Conservation (phyloP, 352 stramenopile species). For the Globisporangium viniferum region DNA sequence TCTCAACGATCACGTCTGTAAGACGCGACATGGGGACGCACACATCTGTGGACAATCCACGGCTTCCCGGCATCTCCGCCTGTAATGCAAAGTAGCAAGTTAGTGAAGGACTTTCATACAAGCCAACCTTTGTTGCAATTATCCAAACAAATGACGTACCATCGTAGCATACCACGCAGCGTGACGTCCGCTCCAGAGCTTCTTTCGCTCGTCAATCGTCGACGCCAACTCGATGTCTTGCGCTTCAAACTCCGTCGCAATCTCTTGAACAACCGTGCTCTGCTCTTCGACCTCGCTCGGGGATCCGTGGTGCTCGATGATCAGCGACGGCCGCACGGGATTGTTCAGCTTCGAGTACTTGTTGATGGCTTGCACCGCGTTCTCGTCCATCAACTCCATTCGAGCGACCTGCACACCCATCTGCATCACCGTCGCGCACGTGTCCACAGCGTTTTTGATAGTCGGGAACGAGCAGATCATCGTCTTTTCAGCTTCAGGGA, state of each 20-base stretch:
- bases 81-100: slow-evolving; percentile 12
- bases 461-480: slow-evolving; percentile 93
- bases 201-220: slow-evolving; percentile 69
- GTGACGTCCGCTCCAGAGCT: slow-evolving; percentile 82
- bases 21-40: slow-evolving; percentile 95
- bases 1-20: slow-evolving; percentile 92
- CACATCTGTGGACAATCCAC: slow-evolving; percentile 93
- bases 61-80: slow-evolving; percentile 77
- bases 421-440: slow-evolving; percentile 82
- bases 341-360: slow-evolving; percentile 84
- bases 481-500: slow-evolving; percentile 87
- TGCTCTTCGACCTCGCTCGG: slow-evolving; percentile 85
- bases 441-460: slow-evolving; percentile 85
- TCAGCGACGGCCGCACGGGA: slow-evolving; percentile 85
- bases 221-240: slow-evolving; percentile 80
- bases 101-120: neutral
- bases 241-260: slow-evolving; percentile 84
- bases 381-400: slow-evolving; percentile 88
- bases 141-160: slow-evolving; percentile 27
- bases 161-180: slow-evolving; percentile 85
- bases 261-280: slow-evolving; percentile 75
- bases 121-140: neutral
- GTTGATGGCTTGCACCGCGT: slow-evolving; percentile 77
- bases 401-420: slow-evolving; percentile 85
- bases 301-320: slow-evolving; percentile 93